Evolutionary conservation across 192 early-diverging fungal species (phyloP), one percentile per base, ranked within the genome.

Genomic region (Podila horticola): DNA sequence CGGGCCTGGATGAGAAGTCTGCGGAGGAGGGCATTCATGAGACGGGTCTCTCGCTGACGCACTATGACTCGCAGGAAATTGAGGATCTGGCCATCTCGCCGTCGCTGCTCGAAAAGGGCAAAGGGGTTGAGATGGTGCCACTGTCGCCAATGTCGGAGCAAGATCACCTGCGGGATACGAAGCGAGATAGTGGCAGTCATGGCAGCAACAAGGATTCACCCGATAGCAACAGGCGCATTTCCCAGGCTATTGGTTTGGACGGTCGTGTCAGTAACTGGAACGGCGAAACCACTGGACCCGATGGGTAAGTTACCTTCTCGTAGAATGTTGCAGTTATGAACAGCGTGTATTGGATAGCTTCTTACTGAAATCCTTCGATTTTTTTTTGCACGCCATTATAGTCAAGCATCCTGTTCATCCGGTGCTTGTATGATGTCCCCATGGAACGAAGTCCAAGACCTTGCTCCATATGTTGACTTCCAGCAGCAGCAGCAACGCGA

Each of bases 191-290:
- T 38, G 28, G 64, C 19, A 17, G 55, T 12, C 57, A 48, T n/a
- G 31, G 51, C 15, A 24, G 19, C 24, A 28, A n/a, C 31, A 51
- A 41, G 13, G 5, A 28, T 5, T 33, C 26, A 13, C 62, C 51
- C 17, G 7, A 65, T 1, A 9, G 50, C 20, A 48, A 61, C 50
- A 67, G 20, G 62, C 61, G 57, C 50, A n/a, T 66, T 62, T 66
- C 65, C 2, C 66, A 65, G 17, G 77, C 58, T 3, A 62, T 81
- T 20, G 77, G 77, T 0, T 58, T 81, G 13, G 77, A 81, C 64
- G 77, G 77, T 26, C 77, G 77, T 29, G 22, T 81, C 26, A 81
- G 67, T 33, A 72, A 81, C 30, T 81, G 77, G 77, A 81, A 81
- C 12, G 67, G 71, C 28, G 77, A 81, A 5, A 48, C 71, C n/a